A percentile compares a stretch with the other conserved stretches of the same genome.
Evolutionary conservation across 2,329 filamentous ascomycete species (phyloP).

Genomic region (Fusarium buxicola): DNA sequence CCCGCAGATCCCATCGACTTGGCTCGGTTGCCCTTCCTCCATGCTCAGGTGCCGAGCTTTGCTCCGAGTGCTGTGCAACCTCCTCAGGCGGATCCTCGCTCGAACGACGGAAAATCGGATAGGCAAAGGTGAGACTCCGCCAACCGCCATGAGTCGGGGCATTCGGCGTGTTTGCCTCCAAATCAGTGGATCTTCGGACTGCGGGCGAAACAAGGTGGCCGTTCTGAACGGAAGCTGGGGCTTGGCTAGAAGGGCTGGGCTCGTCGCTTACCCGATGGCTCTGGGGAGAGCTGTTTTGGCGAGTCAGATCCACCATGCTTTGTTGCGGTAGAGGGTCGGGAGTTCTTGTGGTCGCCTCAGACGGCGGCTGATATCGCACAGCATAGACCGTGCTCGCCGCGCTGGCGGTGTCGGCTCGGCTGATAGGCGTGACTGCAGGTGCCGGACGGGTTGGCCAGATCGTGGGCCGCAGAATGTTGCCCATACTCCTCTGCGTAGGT

Average conservation of each 20-base stretch:
- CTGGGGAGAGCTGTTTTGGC: conserved; percentile 50
- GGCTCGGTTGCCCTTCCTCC: conserved; percentile 31
- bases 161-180: conserved; percentile 44
- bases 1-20: conserved; percentile 66
- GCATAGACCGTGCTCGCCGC: conserved; percentile 74
- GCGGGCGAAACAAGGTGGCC: conserved; percentile 33
- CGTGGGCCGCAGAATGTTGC: conserved; percentile 60
- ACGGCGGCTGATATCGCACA: conserved; percentile 69
- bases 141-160: conserved; percentile 43
- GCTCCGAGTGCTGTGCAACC: conserved; percentile 11
- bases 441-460: conserved; percentile 68
- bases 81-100: conserved; percentile 27
- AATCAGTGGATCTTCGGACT: conserved; percentile 37
- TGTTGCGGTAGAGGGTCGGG: conserved; percentile 53
- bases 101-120: conserved; percentile 24
- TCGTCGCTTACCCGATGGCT: conserved; percentile 46
- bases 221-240: conserved; percentile 37
- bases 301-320: conserved; percentile 49
- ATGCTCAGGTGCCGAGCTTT: conserved; percentile 9
- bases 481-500: conserved; percentile 45
- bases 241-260: conserved; percentile 35
- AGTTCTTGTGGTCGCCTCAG: conserved; percentile 62
- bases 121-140: conserved; percentile 42
- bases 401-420: conserved; percentile 71
- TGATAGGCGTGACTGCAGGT: conserved; percentile 67